Evolutionary conservation across 345 rosid species (phyloP).

Genomic region (Citrus sinensis): DNA sequence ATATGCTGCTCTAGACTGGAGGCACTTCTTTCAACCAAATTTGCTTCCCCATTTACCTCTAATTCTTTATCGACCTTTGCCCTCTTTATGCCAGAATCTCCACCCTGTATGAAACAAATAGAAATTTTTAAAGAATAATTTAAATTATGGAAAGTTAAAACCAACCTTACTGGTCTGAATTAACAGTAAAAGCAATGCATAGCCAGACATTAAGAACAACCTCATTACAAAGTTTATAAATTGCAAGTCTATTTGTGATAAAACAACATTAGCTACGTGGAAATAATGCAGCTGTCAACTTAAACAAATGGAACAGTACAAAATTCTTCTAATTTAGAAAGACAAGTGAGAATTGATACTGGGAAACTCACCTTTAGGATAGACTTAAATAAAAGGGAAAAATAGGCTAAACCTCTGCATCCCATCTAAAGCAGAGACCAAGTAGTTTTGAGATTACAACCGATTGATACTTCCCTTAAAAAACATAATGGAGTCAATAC

Average conservation of each 20-base stretch:
- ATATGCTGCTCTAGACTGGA: conserved; percentile 45
- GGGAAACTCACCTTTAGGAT: not conserved
- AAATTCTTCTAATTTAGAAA: not conserved
- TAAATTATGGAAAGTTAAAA: not conserved
- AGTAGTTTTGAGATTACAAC: not conserved
- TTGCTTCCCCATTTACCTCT: conserved; percentile 32
- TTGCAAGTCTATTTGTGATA: not conserved
- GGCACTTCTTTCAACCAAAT: conserved; percentile 45
- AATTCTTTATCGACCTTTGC: conserved; percentile 66
- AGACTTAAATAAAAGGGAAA: not conserved
- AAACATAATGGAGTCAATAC: not conserved
- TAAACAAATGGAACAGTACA: not conserved
- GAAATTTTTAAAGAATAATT: conserved; percentile 7
- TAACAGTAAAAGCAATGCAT: not conserved
- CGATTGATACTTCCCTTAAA: not conserved
- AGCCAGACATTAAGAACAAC: not conserved
- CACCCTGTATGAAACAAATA: conserved; percentile 43
- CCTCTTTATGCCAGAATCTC: conserved; percentile 70
- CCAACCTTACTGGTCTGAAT: not conserved
- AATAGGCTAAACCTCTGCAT: not conserved
- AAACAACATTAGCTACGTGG: not conserved
- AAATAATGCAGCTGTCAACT: not conserved
- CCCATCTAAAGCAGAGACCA: not conserved
- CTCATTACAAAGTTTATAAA: not conserved
- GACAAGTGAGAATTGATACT: not conserved